Base-by-base conservation (phyloP, 164 flowering plant genomes). In the Santalum album region DNA sequence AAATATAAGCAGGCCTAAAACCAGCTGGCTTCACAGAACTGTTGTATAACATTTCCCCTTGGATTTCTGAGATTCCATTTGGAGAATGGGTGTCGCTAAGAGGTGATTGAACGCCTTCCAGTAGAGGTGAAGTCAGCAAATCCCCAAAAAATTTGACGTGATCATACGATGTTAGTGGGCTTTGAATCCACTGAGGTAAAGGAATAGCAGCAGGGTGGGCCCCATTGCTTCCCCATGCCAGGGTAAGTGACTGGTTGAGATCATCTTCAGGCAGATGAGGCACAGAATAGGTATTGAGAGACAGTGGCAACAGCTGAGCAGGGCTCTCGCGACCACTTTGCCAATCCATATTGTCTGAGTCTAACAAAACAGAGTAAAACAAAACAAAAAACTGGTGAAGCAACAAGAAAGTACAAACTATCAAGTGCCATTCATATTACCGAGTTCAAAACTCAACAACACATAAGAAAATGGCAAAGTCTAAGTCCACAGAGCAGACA, bases 111-210 rank as follows among this genome's bases (percentile, higher is more conserved):
- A 34, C 20, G 39, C 56, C 59, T 23, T 53, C 60, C 35, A 44
- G 55, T 44, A 36, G 25, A 26, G 22, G 49, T 20, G 25, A 26
- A 20, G 64, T 24, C n/a, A n/a, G n/a, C n/a, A 63, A 56, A 34
- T 61, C 71, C 27, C 53, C 36, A 6, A 65, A 56, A 57, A 50
- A 54, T 24, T 64, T 54, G 46, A 56, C 50, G 50, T 40, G 65
- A 54, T 60, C 53, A 23, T 9, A 61, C 25, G 64, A 42, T 32
- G 62, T 15, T 55, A 51, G 49, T 25, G 43, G 56, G 45, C 19
- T 1, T 25, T 48, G 45, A 35, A 26, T 20, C 71, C 62, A 47
- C 49, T 54, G 56, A 22, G 50, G 50, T 15, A 43, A 36, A 27
- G 58, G 23, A 22, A 56, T 49, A 54, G 47, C 51, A 47, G 40